phyloP scores from a whole-genome alignment of 1,139 yeast species.

The Pichiaceae sp. region DNA sequence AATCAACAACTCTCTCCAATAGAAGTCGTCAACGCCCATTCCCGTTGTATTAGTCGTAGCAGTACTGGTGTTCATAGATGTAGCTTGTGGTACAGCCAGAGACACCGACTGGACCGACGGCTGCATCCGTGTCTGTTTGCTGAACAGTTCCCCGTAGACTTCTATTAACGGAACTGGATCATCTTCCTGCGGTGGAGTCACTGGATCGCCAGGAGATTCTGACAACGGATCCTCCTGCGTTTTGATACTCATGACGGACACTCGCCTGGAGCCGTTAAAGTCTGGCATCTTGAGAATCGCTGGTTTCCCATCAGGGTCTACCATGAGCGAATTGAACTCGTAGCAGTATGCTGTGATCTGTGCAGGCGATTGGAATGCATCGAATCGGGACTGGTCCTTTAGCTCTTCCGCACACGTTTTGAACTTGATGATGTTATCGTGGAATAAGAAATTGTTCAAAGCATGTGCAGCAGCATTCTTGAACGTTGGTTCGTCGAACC shows the following conservation, averaged over 20 bases:
- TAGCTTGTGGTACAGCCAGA: no score
- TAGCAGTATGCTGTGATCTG: constrained; percentile 29
- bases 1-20: constrained; percentile 51
- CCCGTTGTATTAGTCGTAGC: no score
- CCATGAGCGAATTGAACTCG: constrained; percentile 4
- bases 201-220: neutral
- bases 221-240: neutral
- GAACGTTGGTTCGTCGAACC: constrained; percentile 24
- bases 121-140: neutral
- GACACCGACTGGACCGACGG: no score
- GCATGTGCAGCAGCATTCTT: constrained; percentile 21
- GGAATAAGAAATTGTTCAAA: constrained; percentile 31
- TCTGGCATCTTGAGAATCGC: neutral
- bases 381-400: constrained; percentile 26
- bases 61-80: no score
- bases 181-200: constrained; percentile 4
- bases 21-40: constrained; percentile 30
- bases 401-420: constrained; percentile 33
- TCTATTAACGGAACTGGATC: constrained; percentile 6
- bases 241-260: neutral
- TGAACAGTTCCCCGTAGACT: constrained; percentile 9
- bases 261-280: constrained; percentile 2
- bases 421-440: constrained; percentile 37
- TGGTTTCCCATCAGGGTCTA: neutral
- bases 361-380: constrained; percentile 22